Evolutionary conservation across 2,329 filamentous ascomycete species (phyloP).

Genomic region (Monosporascus sp.): DNA sequence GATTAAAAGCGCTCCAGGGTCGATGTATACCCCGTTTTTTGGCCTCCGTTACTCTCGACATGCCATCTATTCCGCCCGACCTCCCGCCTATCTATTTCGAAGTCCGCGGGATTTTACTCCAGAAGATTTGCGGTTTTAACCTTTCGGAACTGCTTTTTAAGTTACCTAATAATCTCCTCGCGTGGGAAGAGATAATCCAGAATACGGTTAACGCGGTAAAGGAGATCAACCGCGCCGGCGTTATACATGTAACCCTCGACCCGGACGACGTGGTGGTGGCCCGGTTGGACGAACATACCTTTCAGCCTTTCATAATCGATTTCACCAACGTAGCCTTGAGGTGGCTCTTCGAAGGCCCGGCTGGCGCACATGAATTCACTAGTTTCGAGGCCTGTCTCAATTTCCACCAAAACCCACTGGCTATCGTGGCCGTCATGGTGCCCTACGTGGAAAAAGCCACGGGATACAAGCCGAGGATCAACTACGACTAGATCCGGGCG

Average conservation of each 20-base stretch:
- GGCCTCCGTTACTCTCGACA: not conserved
- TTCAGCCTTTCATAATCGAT: not conserved
- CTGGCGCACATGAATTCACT: not conserved
- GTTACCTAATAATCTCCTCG: not conserved
- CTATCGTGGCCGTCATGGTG: not conserved
- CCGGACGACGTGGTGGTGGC: not conserved
- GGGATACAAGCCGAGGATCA: not conserved
- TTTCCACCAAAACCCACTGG: not conserved
- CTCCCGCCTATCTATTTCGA: not conserved
- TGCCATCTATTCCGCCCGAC: not conserved
- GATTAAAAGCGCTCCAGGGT: not conserved
- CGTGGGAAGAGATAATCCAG: not conserved
- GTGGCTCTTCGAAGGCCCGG: not conserved
- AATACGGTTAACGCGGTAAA: not conserved
- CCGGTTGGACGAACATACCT: not conserved
- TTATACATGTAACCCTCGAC: accelerated
- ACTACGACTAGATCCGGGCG: not conserved
- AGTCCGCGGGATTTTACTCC: not conserved
- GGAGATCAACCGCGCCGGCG: constrained; percentile 1
- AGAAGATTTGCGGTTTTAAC: not conserved
- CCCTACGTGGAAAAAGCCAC: not conserved
- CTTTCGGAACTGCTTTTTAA: not conserved
- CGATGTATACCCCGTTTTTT: not conserved
- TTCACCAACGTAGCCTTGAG: not conserved
- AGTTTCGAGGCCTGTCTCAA: not conserved